phyloP scores from a whole-genome alignment of 225 moss, liverwort and hornwort species.

The Marchantia polymorpha region DNA sequence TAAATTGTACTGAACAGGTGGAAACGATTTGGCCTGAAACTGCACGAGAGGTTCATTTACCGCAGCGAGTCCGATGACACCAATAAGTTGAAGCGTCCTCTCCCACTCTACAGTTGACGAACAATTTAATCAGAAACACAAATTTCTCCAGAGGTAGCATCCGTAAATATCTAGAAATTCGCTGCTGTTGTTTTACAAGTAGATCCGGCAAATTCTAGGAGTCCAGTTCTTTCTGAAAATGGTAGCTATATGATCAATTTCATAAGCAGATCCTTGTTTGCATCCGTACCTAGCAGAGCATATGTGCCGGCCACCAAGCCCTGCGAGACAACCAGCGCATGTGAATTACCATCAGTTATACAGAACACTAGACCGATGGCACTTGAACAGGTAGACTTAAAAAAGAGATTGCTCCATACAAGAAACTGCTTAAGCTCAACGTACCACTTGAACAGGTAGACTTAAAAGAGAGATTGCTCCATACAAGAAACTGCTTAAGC shows the following conservation, averaged over 20 bases:
- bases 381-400: not conserved
- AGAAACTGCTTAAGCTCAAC: not conserved
- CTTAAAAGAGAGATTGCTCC: too few relatives aligned
- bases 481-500: not conserved
- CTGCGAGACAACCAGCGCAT: slow-evolving; percentile 31
- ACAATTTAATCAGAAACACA: not conserved
- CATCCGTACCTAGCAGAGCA: slow-evolving; percentile 54
- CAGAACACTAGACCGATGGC: too few relatives aligned
- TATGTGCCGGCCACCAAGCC: slow-evolving; percentile 63
- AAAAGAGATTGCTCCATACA: too few relatives aligned
- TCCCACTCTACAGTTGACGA: slow-evolving; percentile 73
- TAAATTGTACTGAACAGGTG: too few relatives aligned
- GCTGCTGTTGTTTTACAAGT: too few relatives aligned
- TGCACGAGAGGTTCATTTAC: slow-evolving; percentile 26
- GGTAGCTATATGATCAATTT: not conserved
- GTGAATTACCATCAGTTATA: not conserved
- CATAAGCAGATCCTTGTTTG: not conserved
- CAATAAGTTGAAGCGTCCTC: slow-evolving; percentile 71
- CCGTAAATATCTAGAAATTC: too few relatives aligned
- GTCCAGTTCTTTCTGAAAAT: too few relatives aligned
- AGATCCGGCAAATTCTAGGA: too few relatives aligned
- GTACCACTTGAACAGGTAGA: slow-evolving; percentile 32
- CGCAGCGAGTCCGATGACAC: slow-evolving; percentile 61
- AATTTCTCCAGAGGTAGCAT: too few relatives aligned
- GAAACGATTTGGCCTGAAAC: not conserved